Conservation (phyloP, 495 filamentous ascomycete species). For the Aspergillus cavernicola region DNA sequence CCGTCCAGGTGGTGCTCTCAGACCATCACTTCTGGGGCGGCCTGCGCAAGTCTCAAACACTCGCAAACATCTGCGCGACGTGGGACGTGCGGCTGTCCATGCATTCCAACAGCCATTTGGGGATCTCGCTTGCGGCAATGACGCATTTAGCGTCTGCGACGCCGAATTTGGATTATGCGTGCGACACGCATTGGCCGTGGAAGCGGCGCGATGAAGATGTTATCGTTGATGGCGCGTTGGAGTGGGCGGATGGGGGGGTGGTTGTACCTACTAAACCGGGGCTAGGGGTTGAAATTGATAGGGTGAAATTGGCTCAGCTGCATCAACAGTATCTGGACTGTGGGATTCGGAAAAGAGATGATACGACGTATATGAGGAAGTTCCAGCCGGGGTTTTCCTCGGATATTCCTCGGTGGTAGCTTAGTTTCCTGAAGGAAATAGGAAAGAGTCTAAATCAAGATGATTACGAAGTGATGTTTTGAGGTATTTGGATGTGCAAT, state of each 20-base stretch:
- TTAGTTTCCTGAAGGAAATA: too few relatives aligned
- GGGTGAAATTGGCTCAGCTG: neutral
- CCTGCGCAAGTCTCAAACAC: slow-evolving; percentile 2
- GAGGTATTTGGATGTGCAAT: too few relatives aligned
- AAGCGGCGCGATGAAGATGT: neutral
- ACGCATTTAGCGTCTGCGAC: neutral
- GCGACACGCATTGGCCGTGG: slow-evolving; percentile 6
- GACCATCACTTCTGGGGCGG: slow-evolving; percentile 4
- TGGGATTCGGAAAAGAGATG: slow-evolving; percentile 1
- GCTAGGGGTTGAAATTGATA: neutral
- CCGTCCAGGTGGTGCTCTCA: neutral
- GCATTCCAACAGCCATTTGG: slow-evolving; percentile 1
- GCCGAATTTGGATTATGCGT: slow-evolving; percentile 2
- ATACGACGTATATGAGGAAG: slow-evolving; percentile 1
- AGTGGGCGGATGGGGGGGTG: neutral
- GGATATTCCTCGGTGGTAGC: neutral
- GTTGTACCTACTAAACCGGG: neutral
- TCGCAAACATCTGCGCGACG: neutral
- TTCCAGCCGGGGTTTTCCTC: neutral
- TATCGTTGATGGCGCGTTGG: neutral
- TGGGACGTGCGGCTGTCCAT: neutral
- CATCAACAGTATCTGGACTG: slow-evolving; percentile 1
- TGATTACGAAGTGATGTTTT: too few relatives aligned
- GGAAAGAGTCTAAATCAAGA: too few relatives aligned
- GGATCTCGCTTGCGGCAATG: slow-evolving; percentile 1